Conservation (phyloP, 164 flowering plant species). For the Paratinospora sagittata region DNA sequence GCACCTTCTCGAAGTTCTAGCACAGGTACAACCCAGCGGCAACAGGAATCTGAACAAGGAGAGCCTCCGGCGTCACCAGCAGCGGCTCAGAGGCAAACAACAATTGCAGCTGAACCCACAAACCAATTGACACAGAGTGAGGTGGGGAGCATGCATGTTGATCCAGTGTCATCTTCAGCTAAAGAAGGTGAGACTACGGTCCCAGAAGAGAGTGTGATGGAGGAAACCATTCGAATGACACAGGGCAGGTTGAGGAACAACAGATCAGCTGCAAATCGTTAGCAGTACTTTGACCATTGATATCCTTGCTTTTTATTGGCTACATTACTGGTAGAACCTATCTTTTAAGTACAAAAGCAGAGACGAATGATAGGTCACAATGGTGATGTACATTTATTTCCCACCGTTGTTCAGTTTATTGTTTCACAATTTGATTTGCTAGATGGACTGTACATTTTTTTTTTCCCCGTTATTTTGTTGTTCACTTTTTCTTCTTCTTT, state of each 20-base stretch:
- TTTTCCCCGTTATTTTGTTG: neutral
- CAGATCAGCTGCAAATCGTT: conserved; percentile 26
- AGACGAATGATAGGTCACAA: neutral
- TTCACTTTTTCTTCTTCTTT: too few relatives aligned
- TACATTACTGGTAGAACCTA: neutral
- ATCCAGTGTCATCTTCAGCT: conserved; percentile 26
- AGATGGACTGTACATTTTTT: too few relatives aligned
- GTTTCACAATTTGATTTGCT: neutral
- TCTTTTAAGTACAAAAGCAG: conserved; percentile 2
- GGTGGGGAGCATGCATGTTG: conserved; percentile 30
- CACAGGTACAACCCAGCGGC: conserved; percentile 4
- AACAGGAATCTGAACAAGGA: conserved; percentile 28
- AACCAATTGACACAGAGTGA: conserved; percentile 24
- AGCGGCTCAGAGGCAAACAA: conserved; percentile 23
- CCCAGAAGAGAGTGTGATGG: conserved; percentile 47
- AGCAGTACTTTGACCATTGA: neutral
- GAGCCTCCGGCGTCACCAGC: conserved; percentile 22
- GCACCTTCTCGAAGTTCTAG: neutral
- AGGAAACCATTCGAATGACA: conserved; percentile 49
- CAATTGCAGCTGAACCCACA: conserved; percentile 18
- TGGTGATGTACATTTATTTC: conserved; percentile 8
- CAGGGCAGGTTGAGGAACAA: conserved; percentile 59
- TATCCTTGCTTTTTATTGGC: neutral
- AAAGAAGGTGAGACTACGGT: conserved; percentile 30
- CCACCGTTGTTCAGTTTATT: conserved; percentile 1